These are phyloP conservation scores for Saprolegnia diclina DNA, from an alignment of 352 stramenopile genomes.

Conservation along the genomic window DNA sequence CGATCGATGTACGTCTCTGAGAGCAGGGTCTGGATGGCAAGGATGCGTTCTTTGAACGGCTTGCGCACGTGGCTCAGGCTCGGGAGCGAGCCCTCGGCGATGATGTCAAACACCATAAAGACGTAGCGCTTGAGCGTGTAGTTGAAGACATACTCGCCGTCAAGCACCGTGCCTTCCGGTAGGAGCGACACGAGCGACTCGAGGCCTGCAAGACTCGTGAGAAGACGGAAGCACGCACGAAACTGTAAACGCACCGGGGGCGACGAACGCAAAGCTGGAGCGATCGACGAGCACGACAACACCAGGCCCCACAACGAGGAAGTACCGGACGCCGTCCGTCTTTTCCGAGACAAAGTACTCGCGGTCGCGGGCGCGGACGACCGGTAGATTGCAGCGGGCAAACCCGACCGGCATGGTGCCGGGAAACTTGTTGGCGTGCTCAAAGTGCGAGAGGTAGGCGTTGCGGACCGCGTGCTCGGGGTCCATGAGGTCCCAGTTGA, in stretches of 20 bases:
- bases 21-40: conserved; percentile 77
- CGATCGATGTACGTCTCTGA: conserved; percentile 63
- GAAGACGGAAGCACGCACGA: too few relatives aligned
- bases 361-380: conserved; percentile 50
- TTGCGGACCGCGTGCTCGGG: conserved; percentile 67
- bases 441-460: conserved; percentile 64
- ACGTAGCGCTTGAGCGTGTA: conserved; percentile 77
- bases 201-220: conserved; percentile 33
- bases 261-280: conserved; percentile 72
- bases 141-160: conserved; percentile 84
- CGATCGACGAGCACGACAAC: conserved; percentile 67
- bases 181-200: conserved; percentile 75
- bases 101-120: conserved; percentile 89
- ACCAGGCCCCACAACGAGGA: conserved; percentile 74
- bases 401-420: conserved; percentile 89
- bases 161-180: conserved; percentile 81
- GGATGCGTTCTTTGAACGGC: conserved; percentile 68
- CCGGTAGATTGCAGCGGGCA: conserved; percentile 82
- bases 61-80: conserved; percentile 75
- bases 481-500: conserved; percentile 62
- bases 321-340: conserved; percentile 88
- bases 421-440: conserved; percentile 75
- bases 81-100: conserved; percentile 62
- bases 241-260: conserved; percentile 45
- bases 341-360: conserved; percentile 90